phyloP scores from a whole-genome alignment of 345 rosid species.

The Aquilaria yunnanensis region DNA sequence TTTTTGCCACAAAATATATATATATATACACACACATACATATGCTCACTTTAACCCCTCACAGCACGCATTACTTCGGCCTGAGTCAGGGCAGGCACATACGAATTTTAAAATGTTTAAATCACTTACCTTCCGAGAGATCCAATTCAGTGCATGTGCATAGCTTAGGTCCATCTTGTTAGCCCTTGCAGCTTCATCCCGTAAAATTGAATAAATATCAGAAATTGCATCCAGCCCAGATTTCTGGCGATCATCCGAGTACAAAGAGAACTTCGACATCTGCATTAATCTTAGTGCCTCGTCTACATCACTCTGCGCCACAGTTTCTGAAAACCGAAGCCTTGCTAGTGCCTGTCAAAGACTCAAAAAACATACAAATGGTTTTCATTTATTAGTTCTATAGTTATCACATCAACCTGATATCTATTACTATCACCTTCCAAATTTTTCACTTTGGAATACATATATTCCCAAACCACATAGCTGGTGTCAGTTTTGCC shows the following conservation, averaged over 20 bases:
- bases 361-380: not conserved
- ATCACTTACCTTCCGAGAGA: slow-evolving; percentile 83
- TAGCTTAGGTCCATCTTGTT: slow-evolving; percentile 75
- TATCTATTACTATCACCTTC: too few relatives aligned
- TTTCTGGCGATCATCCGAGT: slow-evolving; percentile 81
- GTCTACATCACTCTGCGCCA: slow-evolving; percentile 97
- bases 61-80: not conserved
- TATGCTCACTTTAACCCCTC: too few relatives aligned
- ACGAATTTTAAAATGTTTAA: not conserved
- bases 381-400: not conserved
- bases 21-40: too few relatives aligned
- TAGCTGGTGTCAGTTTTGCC: not conserved
- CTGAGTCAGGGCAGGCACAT: not conserved
- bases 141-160: slow-evolving; percentile 93
- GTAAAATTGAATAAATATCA: slow-evolving; percentile 85
- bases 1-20: not conserved
- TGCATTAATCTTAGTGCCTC: slow-evolving; percentile 97
- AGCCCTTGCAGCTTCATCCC: slow-evolving; percentile 95
- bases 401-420: not conserved
- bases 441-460: not conserved
- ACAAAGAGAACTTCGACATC: slow-evolving; percentile 96
- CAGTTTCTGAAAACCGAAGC: slow-evolving; percentile 86
- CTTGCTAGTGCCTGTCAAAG: slow-evolving; percentile 80
- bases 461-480: not conserved
- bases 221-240: slow-evolving; percentile 98